Conservation (phyloP, 2,329 filamentous ascomycete species). For the Mycocentrospora acerina region DNA sequence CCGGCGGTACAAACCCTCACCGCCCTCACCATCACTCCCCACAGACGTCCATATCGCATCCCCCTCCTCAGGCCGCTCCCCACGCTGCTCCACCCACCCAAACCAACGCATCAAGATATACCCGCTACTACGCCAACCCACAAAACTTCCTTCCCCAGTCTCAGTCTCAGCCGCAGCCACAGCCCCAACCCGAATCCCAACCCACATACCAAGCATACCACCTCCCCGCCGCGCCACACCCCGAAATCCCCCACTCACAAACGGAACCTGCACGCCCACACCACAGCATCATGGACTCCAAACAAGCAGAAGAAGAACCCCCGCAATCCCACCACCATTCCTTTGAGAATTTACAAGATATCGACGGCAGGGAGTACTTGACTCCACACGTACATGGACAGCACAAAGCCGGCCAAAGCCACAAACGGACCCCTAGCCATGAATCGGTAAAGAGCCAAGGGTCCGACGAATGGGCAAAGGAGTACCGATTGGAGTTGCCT, state of each 20-base stretch:
- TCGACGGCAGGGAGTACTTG: conserved; percentile 1
- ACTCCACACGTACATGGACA: conserved; percentile 4
- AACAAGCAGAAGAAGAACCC: not conserved
- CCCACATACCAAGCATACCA: conserved; percentile 26
- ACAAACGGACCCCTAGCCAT: conserved; percentile 16
- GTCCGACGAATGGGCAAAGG: conserved; percentile 20
- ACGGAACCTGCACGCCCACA: not conserved
- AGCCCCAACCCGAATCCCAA: conserved; percentile 5
- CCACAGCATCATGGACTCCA: too few relatives aligned
- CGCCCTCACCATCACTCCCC: conserved; percentile 1
- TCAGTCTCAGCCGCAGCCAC: too few relatives aligned
- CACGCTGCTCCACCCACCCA: not conserved
- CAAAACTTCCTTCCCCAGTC: conserved; percentile 4
- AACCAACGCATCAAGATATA: conserved; percentile 11
- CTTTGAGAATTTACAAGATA: conserved; percentile 4
- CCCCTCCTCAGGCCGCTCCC: not conserved
- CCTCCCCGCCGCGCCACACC: conserved; percentile 8
- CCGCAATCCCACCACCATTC: not conserved
- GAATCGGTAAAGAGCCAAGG: conserved; percentile 18
- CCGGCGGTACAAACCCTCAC: conserved; percentile 12
- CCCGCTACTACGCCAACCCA: conserved; percentile 12
- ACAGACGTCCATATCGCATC: not conserved
- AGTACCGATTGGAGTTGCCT: conserved; percentile 27
- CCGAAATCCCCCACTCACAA: not conserved
- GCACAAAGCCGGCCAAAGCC: conserved; percentile 3